Conservation (phyloP, 75 land plant genomes). For the Cunninghamia lanceolata region DNA sequence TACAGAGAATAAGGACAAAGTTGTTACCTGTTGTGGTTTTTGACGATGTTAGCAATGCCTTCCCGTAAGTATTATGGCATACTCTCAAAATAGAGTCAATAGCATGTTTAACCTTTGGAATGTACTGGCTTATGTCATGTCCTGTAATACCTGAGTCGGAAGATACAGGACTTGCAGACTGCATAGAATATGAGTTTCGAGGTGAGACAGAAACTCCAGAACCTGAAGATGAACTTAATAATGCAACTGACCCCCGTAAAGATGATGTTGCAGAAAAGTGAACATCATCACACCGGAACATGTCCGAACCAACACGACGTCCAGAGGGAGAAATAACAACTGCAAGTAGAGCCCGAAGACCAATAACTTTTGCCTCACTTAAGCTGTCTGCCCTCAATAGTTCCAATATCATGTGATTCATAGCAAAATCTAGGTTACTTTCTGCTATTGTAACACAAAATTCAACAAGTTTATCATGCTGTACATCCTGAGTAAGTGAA, state of each 20-base stretch:
- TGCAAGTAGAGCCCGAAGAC: conserved; percentile 87
- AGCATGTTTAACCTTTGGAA: conserved; percentile 94
- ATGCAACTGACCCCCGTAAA: conserved; percentile 33
- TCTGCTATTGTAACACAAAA: conserved; percentile 98
- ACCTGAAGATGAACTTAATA: conserved; percentile 37
- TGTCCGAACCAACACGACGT: conserved; percentile 71
- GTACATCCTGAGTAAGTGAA: conserved; percentile 89
- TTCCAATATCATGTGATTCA: conserved; percentile 97
- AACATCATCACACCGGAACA: conserved; percentile 49
- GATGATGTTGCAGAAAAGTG: conserved; percentile 38
- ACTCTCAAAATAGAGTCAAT: conserved; percentile 84
- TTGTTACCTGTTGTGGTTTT: conserved; percentile 72
- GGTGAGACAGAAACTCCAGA: conserved; percentile 16
- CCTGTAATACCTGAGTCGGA: conserved; percentile 29
- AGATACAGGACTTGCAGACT: conserved; percentile 21
- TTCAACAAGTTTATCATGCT: conserved; percentile 98
- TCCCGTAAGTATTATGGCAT: conserved; percentile 79
- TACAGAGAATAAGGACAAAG: background rate
- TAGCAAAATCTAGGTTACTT: conserved; percentile 92
- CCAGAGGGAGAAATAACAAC: conserved; percentile 82
- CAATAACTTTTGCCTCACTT: conserved; percentile 98
- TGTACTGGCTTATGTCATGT: conserved; percentile 83
- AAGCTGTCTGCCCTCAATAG: conserved; percentile 73
- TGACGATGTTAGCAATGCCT: conserved; percentile 82
- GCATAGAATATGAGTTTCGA: conserved; percentile 13